A percentile compares a stretch with the other conserved stretches of the same genome.
phyloP scores from a whole-genome alignment of 2,329 filamentous ascomycete genomes.

The Botrytis cinerea region DNA sequence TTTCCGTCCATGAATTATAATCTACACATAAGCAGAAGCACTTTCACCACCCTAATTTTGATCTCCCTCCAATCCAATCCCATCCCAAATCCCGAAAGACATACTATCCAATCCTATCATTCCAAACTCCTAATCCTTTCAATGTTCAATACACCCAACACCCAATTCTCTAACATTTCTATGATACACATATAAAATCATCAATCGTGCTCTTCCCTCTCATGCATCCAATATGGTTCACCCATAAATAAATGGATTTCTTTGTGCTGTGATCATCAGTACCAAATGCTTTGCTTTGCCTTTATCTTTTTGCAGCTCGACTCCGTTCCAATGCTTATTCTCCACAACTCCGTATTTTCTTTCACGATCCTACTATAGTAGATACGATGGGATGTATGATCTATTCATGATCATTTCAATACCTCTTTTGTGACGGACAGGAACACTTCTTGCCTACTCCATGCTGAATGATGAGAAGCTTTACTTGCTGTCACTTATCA shows the following conservation, averaged over 20 bases:
- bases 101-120: slow-evolving; percentile 12
- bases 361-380: not conserved
- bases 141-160: not conserved
- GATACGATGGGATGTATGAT: not conserved
- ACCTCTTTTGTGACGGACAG: not conserved
- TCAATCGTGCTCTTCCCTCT: not conserved
- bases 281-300: not conserved
- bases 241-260: not conserved
- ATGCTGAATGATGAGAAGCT: not conserved
- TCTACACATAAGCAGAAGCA: not conserved
- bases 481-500: not conserved
- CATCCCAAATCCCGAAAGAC: not conserved
- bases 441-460: not conserved
- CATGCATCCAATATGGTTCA: not conserved
- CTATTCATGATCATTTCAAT: not conserved
- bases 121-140: not conserved
- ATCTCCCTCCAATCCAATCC: not conserved
- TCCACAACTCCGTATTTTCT: not conserved
- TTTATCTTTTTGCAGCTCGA: not conserved
- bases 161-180: not conserved
- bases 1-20: not conserved
- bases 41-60: not conserved
- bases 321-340: not conserved
- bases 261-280: not conserved
- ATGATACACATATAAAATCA: slow-evolving; percentile 16